Evolutionary conservation across 73 alveolate species (phyloP).

Genomic region (Symbiodinium pilosum): DNA sequence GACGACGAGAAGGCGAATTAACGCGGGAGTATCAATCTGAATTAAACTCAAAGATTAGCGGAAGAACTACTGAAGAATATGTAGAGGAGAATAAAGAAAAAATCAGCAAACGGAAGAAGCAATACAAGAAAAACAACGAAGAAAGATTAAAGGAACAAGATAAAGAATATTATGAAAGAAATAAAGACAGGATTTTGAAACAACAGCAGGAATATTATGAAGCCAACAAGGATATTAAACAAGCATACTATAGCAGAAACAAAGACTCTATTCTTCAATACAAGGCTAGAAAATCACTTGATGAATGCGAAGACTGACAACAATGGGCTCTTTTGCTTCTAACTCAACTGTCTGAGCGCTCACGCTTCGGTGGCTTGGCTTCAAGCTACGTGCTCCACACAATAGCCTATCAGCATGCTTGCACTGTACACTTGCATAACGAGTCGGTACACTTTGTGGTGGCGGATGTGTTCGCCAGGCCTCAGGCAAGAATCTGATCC

Average conservation of each 20-base stretch:
- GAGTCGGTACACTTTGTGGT: background rate
- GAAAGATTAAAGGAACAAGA: background rate
- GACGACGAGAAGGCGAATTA: slow-evolving; percentile 13
- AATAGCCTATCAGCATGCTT: too few species aligned
- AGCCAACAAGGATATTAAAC: background rate
- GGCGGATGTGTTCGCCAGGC: background rate
- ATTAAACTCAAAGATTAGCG: slow-evolving; percentile 1
- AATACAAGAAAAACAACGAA: background rate
- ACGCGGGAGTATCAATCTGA: background rate
- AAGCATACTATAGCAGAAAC: background rate
- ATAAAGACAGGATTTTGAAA: background rate
- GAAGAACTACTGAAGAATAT: slow-evolving; percentile 2
- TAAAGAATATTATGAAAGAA: background rate
- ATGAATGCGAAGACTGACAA: too few species aligned
- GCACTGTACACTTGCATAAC: too few species aligned
- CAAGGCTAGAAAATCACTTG: background rate
- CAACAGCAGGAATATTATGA: background rate
- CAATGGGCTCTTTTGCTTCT: too few species aligned
- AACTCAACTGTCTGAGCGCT: too few species aligned
- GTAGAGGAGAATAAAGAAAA: background rate
- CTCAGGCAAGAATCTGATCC: too few species aligned
- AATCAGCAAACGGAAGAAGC: background rate
- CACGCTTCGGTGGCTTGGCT: too few species aligned
- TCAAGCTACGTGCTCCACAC: too few species aligned
- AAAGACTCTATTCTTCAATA: background rate